Conservation (phyloP, 148 eudicot genomes). For the Silene conica region DNA sequence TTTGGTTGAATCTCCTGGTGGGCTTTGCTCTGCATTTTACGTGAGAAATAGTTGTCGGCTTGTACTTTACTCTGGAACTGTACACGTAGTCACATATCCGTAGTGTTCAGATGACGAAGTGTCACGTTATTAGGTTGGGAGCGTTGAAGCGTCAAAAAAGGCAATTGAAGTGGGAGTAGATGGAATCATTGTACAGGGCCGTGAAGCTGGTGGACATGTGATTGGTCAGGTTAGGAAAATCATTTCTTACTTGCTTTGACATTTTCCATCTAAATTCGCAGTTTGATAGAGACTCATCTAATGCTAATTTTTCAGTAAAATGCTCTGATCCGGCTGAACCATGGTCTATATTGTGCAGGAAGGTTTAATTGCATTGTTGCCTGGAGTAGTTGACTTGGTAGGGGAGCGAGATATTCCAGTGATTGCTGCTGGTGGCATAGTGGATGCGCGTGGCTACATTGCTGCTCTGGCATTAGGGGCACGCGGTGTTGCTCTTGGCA, state of each 20-base stretch:
- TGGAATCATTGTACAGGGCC: constrained; percentile 88
- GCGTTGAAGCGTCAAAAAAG: constrained; percentile 60
- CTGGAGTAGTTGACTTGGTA: constrained; percentile 71
- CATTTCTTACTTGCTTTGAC: not conserved
- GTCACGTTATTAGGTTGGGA: constrained; percentile 55
- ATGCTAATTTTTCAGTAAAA: not conserved
- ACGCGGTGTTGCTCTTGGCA: constrained; percentile 76
- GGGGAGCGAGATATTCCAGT: constrained; percentile 57
- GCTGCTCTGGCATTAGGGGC: constrained; percentile 97
- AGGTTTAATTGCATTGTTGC: constrained; percentile 62
- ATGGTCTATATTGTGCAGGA: constrained; percentile 40
- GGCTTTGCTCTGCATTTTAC: not conserved
- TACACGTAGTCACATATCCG: no score
- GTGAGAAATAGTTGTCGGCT: not conserved
- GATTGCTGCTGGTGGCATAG: constrained; percentile 95
- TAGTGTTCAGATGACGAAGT: not conserved
- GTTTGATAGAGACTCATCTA: not conserved
- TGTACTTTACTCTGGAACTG: not conserved
- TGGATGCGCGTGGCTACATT: constrained; percentile 86
- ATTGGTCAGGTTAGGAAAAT: constrained; percentile 66
- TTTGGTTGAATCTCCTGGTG: not conserved
- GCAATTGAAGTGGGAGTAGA: constrained; percentile 71
- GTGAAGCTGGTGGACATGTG: constrained; percentile 95
- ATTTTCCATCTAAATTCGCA: not conserved
- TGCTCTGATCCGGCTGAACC: not conserved